phyloP scores from a whole-genome alignment of 345 rosid species.

The Eucalyptus marginata region DNA sequence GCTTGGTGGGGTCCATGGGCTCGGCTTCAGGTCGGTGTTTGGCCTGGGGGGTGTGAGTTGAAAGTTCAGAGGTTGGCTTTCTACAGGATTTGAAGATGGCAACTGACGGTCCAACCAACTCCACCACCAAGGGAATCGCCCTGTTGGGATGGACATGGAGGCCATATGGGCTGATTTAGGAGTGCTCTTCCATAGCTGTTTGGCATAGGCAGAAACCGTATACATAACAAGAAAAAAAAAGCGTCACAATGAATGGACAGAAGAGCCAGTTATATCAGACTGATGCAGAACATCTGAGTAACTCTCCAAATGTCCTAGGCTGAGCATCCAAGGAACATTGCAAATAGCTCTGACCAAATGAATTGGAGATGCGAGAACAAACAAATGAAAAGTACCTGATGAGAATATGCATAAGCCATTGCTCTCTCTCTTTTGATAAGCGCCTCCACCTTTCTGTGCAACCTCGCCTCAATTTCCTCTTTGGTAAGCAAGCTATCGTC shows the following conservation, averaged over 20 bases:
- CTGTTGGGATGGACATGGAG: constrained; percentile 31
- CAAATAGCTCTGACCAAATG: neutral
- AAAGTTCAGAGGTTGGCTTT: constrained; percentile 21
- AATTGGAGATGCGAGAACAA: neutral
- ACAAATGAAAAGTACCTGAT: constrained; percentile 43
- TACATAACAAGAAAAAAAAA: neutral
- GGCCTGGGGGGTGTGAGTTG: constrained; percentile 51
- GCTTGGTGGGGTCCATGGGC: constrained; percentile 40
- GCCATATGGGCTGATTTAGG: constrained; percentile 39
- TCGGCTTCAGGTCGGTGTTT: constrained; percentile 37
- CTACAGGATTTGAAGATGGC: constrained; percentile 27
- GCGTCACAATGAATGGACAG: neutral
- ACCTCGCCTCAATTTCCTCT: constrained; percentile 61
- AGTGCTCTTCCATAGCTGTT: constrained; percentile 55
- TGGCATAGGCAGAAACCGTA: neutral
- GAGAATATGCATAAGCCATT: constrained; percentile 87
- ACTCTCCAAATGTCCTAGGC: neutral
- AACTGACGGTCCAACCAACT: constrained; percentile 76
- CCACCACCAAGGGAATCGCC: constrained; percentile 94
- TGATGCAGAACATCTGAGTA: neutral
- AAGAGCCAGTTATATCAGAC: neutral
- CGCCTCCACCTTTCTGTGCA: constrained; percentile 79
- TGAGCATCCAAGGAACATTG: neutral
- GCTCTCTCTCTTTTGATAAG: constrained; percentile 78
- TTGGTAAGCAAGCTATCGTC: constrained; percentile 78